Evolutionary conservation across 352 stramenopile genomes (phyloP), one percentile per base, ranked within the genome.

Genomic region (Phytopythium aichiense): DNA sequence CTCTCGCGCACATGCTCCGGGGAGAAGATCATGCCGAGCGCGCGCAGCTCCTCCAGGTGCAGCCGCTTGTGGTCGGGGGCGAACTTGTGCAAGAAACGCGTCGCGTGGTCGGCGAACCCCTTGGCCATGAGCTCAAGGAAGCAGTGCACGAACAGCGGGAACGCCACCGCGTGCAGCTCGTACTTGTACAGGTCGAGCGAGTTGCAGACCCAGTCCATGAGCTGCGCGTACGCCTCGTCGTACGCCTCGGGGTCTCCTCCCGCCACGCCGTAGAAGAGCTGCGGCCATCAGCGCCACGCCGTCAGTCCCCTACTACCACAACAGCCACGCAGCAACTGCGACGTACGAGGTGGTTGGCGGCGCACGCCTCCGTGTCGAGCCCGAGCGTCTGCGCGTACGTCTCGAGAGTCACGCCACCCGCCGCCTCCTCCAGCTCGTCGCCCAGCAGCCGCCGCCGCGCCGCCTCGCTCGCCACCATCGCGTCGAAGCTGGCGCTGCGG

Each of bases 101-200:
- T 76, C 11, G 74, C 86, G 11, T 73, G 64, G 4, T 86, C 72
- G 4, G 64, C 46, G 25, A 76, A 89, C 0, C 84, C 86, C 53
- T 92, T 92, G 5, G 71, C 62, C n/a, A 92, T 60, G 28, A 94
- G 67, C 58, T 94, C 86, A 40, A 94, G 64, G 63, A 86, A 93
- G 65, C 80, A 91, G 70, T 93, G 86, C 50, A 91, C 82, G 58
- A 92, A 94, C 56, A 94, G 65, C 38, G 86, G 86, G 37, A 89
- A 94, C 35, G 79, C 71, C 46, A 94, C 76, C 0, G 77, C 80
- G 59, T 94, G 84, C 49, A 94, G 67, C 65, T 94, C 86, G 66
- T 84, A 89, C 58, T 89, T 89, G 68, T 92, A 92, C 82, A 92
- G 89, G 56, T 94, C 86, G 15, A 94, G 67, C 63, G 86, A 89